A percentile compares a stretch with the other conserved stretches of the same genome.
These are phyloP conservation scores for Colletotrichum coccodes DNA, from an alignment of 2,329 filamentous ascomycete species.

Conservation along the genomic window DNA sequence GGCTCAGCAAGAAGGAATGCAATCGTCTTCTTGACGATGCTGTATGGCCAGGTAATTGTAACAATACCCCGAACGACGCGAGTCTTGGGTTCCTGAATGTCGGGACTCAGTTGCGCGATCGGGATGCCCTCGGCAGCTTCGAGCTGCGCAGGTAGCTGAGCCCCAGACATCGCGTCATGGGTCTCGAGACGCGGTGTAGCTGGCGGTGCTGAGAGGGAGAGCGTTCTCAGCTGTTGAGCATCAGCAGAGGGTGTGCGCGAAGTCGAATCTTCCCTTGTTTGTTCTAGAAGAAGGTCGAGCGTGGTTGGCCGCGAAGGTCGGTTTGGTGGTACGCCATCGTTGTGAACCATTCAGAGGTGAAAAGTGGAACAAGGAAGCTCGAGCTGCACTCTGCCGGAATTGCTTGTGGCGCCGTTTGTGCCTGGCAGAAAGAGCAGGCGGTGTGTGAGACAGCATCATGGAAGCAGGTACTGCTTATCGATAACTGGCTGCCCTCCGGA, in stretches of 20 bases:
- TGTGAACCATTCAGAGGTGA: not conserved
- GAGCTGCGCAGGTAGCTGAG: slow-evolving; percentile 31
- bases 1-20: slow-evolving; percentile 86
- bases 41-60: slow-evolving; percentile 93
- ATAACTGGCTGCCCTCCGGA: not conserved
- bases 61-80: slow-evolving; percentile 75
- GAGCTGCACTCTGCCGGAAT: slow-evolving; percentile 5
- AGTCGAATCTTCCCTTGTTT: not conserved
- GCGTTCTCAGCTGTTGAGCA: not conserved
- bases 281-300: not conserved
- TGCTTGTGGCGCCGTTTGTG: not conserved
- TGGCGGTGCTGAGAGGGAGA: slow-evolving; percentile 3
- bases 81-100: slow-evolving; percentile 50
- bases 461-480: not conserved
- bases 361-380: slow-evolving; percentile 30
- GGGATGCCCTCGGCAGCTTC: slow-evolving; percentile 47
- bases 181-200: slow-evolving; percentile 1
- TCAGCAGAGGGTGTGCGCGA: not conserved
- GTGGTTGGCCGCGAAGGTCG: slow-evolving; percentile 2
- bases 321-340: slow-evolving; percentile 11
- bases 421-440: slow-evolving; percentile 10
- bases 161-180: slow-evolving; percentile 34
- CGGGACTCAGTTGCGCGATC: slow-evolving; percentile 66
- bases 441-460: not conserved
- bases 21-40: slow-evolving; percentile 76